Percentiles rank a stretch among this genome's conserved stretches.
Evolutionary conservation across 2,329 filamentous ascomycete genomes (phyloP).

Genomic region (Tolypocladium pustulatum): DNA sequence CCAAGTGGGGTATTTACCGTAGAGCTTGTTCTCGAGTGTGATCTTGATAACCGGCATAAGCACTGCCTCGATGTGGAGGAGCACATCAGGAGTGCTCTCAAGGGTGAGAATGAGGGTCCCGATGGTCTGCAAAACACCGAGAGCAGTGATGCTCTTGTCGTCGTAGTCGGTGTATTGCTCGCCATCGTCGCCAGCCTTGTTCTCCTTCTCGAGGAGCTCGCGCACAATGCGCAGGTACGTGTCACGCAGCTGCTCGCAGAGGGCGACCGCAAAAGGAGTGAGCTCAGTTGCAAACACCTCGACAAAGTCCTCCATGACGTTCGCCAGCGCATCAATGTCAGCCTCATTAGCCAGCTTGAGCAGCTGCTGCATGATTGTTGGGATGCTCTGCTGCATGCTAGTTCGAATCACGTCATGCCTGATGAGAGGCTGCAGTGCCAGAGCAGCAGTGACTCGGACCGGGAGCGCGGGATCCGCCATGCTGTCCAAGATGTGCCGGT

Average conservation of each 20-base stretch:
- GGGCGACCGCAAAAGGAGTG: slow-evolving; percentile 89
- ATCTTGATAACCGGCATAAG: slow-evolving; percentile 96
- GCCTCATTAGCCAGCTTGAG: slow-evolving; percentile 96
- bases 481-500: slow-evolving; percentile 90
- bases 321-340: slow-evolving; percentile 91
- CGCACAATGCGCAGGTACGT: slow-evolving; percentile 91
- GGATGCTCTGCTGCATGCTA: slow-evolving; percentile 96
- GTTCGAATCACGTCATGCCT: slow-evolving; percentile 87
- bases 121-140: slow-evolving; percentile 94
- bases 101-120: slow-evolving; percentile 93
- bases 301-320: slow-evolving; percentile 99
- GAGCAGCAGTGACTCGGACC: slow-evolving; percentile 84
- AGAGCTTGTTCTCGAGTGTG: slow-evolving; percentile 95
- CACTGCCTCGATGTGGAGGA: slow-evolving; percentile 88
- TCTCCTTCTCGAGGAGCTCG: slow-evolving; percentile 82
- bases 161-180: slow-evolving; percentile 87
- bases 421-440: slow-evolving; percentile 91
- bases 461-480: slow-evolving; percentile 93
- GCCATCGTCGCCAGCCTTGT: slow-evolving; percentile 63
- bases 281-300: slow-evolving; percentile 97
- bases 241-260: slow-evolving; percentile 91
- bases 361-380: slow-evolving; percentile 98
- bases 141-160: slow-evolving; percentile 95
- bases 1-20: slow-evolving; percentile 43
- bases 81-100: slow-evolving; percentile 92